These are phyloP conservation scores for Cylindrotheca closterium DNA, from an alignment of 108 stramenopile genomes.

Conservation along the genomic window DNA sequence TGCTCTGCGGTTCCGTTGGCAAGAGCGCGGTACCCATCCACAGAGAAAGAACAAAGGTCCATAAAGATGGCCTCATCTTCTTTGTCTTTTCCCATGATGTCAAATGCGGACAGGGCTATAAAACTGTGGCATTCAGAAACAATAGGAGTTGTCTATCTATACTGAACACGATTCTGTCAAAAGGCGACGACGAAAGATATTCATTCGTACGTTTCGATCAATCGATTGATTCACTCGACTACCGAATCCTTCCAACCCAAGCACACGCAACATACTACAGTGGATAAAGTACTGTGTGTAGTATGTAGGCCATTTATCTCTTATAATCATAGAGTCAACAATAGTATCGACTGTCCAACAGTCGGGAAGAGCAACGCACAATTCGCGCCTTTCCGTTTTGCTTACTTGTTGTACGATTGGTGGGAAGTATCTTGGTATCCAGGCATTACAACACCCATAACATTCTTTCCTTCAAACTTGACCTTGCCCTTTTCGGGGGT, in stretches of 20 bases:
- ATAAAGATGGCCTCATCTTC: conserved; percentile 19
- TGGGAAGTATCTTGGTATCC: conserved; percentile 26
- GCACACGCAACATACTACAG: too few species aligned
- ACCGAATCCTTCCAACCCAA: too few species aligned
- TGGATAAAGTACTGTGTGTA: too few species aligned
- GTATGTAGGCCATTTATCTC: too few species aligned
- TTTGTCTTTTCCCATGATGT: background rate
- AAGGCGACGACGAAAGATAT: background rate
- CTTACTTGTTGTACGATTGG: conserved; percentile 12
- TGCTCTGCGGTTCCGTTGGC: conserved; percentile 41
- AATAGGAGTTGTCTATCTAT: too few species aligned
- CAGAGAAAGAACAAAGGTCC: conserved; percentile 24
- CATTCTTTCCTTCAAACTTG: conserved; percentile 20
- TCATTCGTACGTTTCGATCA: background rate
- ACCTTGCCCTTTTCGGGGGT: conserved; percentile 25
- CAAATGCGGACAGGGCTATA: too few species aligned
- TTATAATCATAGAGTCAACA: too few species aligned
- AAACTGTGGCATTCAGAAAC: too few species aligned
- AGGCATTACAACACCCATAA: conserved; percentile 30
- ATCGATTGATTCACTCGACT: background rate
- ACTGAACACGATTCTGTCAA: too few species aligned
- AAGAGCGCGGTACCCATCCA: conserved; percentile 12
- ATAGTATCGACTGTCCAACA: too few species aligned
- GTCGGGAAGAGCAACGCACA: too few species aligned
- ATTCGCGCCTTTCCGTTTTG: background rate